These are phyloP conservation scores for Aspergillus asperescens DNA, from an alignment of 495 filamentous ascomycete species.

Conservation along the genomic window DNA sequence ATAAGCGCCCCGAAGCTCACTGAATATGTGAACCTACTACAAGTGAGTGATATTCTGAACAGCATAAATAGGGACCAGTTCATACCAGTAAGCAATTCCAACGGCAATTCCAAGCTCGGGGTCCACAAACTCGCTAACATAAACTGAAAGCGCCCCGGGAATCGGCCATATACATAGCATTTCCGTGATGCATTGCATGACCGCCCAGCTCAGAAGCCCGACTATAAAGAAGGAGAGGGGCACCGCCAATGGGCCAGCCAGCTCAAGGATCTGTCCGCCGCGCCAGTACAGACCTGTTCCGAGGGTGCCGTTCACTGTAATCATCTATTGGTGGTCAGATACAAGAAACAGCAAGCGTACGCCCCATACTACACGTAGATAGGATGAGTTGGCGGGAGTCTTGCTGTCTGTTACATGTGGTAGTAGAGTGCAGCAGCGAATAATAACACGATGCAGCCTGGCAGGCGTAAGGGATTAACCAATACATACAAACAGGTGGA, in stretches of 20 bases:
- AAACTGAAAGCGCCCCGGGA: neutral
- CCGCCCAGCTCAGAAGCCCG: neutral
- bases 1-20: neutral
- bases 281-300: constrained; percentile 3
- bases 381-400: neutral
- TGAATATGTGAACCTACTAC: neutral
- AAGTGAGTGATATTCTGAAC: neutral
- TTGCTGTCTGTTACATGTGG: no score
- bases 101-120: neutral
- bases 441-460: no score
- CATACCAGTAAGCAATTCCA: constrained; percentile 1
- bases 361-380: neutral
- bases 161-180: constrained; percentile 6
- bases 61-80: neutral
- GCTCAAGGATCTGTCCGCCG: constrained; percentile 2
- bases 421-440: neutral
- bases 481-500: neutral
- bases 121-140: constrained; percentile 4
- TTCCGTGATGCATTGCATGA: constrained; percentile 5
- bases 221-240: neutral
- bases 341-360: neutral
- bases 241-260: neutral
- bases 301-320: neutral
- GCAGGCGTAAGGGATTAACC: neutral
- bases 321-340: neutral